Evolutionary conservation across 1,284 basidiomycete genomes (phyloP).

Genomic region (Golubevia pallescens): DNA sequence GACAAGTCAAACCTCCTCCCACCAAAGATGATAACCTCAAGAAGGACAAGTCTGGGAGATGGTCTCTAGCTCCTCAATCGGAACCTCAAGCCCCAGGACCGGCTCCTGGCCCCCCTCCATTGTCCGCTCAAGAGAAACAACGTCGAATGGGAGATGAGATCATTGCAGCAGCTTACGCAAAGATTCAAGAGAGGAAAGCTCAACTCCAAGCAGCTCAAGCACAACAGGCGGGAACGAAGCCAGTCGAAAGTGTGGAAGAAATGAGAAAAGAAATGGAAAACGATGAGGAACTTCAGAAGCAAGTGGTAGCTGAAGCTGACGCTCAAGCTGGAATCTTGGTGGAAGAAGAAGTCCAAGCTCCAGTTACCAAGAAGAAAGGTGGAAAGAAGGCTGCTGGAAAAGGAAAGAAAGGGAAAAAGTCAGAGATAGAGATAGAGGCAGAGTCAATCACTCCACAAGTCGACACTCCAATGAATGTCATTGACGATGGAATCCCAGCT

Average conservation of each 20-base stretch:
- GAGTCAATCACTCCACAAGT: neutral
- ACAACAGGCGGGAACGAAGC: neutral
- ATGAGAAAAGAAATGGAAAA: conserved; percentile 7
- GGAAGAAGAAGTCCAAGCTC: neutral
- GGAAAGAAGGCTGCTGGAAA: too few relatives aligned
- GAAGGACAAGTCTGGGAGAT: neutral
- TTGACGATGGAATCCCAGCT: neutral
- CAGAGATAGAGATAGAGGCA: neutral
- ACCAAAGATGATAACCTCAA: neutral
- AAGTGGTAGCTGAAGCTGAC: neutral
- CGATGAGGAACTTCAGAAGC: too few relatives aligned
- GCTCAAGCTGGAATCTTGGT: too few relatives aligned
- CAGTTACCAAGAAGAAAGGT: too few relatives aligned
- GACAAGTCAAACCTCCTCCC: conserved; percentile 3
- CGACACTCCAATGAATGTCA: neutral
- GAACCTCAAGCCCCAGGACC: too few relatives aligned
- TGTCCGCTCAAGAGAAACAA: neutral
- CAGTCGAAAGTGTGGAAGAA: conserved; percentile 1
- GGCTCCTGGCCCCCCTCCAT: neutral
- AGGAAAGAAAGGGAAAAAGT: neutral
- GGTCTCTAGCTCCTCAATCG: neutral
- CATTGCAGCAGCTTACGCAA: neutral
- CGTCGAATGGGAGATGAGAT: neutral
- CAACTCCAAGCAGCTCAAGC: neutral
- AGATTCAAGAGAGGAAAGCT: conserved; percentile 3